Conservation (phyloP, 441 rosid genomes). For the Aleurites moluccanus region DNA sequence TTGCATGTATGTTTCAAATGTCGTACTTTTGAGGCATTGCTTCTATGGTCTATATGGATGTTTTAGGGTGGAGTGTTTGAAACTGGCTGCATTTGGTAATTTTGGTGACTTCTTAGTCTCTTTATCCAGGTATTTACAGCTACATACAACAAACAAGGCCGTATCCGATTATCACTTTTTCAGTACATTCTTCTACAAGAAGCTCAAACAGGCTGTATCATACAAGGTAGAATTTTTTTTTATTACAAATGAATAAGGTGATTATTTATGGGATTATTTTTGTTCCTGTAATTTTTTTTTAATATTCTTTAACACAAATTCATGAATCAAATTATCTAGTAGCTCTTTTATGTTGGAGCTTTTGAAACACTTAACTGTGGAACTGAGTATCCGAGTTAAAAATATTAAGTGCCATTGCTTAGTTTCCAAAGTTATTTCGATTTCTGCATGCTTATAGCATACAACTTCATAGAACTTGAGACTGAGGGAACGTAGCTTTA, state of each 20-base stretch:
- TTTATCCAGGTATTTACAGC: constrained; percentile 63
- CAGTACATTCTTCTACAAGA: constrained; percentile 86
- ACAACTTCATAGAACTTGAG: constrained; percentile 5
- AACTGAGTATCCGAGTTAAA: not conserved
- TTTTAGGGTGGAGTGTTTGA: constrained; percentile 1
- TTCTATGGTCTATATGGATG: constrained; percentile 13
- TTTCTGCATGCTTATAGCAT: not conserved
- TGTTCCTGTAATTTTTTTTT: not conserved
- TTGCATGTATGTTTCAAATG: not conserved
- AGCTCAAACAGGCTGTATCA: constrained; percentile 74
- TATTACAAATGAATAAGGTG: not conserved
- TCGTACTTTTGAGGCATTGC: not conserved
- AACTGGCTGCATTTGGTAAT: not conserved
- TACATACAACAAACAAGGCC: constrained; percentile 47
- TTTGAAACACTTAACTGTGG: not conserved
- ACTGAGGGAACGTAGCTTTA: constrained; percentile 1
- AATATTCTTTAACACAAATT: not conserved
- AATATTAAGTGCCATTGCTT: not conserved
- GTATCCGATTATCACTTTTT: constrained; percentile 66
- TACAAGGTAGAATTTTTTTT: constrained; percentile 52
- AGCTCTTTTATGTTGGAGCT: not conserved
- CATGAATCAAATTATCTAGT: not conserved
- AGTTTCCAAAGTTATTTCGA: not conserved
- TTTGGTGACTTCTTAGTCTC: constrained; percentile 16
- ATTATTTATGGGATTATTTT: no score